Conservation (phyloP, 306 rosid species). For the Pyrus bretschneideri region DNA sequence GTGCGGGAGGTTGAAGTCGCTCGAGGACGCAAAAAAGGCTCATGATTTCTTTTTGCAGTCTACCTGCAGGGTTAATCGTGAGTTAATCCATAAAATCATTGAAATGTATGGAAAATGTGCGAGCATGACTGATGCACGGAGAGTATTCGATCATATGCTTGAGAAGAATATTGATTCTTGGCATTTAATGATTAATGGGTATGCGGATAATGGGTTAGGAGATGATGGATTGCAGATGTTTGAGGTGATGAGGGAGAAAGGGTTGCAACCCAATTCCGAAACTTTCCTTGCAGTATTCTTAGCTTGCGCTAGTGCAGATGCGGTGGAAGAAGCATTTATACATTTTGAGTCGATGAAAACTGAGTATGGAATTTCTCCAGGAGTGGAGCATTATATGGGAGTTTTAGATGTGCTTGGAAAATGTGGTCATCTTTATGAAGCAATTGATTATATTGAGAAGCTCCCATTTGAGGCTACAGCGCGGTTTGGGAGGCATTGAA, state of each 20-base stretch:
- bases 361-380: slow-evolving; percentile 53
- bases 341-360: slow-evolving; percentile 63
- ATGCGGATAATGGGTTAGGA: slow-evolving; percentile 65
- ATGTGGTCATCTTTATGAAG: slow-evolving; percentile 71
- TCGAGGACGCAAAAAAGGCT: slow-evolving; percentile 69
- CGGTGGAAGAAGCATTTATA: slow-evolving; percentile 71
- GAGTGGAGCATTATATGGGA: slow-evolving; percentile 61
- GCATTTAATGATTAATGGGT: slow-evolving; percentile 67
- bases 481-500: slow-evolving; percentile 54
- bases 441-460: slow-evolving; percentile 49
- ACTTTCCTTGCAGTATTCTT: slow-evolving; percentile 62
- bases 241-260: slow-evolving; percentile 68
- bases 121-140: slow-evolving; percentile 70
- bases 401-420: slow-evolving; percentile 72
- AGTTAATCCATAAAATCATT: slow-evolving; percentile 55
- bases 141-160: slow-evolving; percentile 87
- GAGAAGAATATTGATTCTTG: slow-evolving; percentile 62
- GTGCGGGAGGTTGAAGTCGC: slow-evolving; percentile 46
- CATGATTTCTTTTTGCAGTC: slow-evolving; percentile 82
- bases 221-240: slow-evolving; percentile 80
- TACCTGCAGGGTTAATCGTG: slow-evolving; percentile 47
- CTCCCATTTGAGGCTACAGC: slow-evolving; percentile 57
- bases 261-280: slow-evolving; percentile 51
- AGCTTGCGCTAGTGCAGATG: slow-evolving; percentile 83
- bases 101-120: slow-evolving; percentile 73